A percentile compares a stretch with the other conserved stretches of the same genome.
These are phyloP conservation scores for Eimeria falciformis DNA, from an alignment of 169 alveolate species.

Conservation along the genomic window DNA sequence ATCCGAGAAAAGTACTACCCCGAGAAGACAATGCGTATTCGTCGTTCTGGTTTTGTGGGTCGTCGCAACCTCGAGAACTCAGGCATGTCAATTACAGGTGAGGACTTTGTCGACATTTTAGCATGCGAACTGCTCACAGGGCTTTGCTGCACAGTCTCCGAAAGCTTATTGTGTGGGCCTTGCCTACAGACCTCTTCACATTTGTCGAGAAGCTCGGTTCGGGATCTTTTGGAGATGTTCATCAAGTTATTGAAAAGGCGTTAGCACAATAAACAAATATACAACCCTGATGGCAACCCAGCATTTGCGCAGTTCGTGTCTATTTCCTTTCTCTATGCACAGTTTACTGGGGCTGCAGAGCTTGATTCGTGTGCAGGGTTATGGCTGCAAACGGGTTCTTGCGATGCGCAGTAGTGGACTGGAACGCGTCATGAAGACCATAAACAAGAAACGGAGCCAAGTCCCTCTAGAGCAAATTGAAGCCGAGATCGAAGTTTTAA, in stretches of 20 bases:
- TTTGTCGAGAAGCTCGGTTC: slow-evolving; percentile 81
- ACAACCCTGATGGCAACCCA: background rate
- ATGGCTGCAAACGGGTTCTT: background rate
- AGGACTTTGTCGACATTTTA: background rate
- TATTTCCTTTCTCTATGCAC: background rate
- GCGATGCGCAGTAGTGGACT: slow-evolving; percentile 69
- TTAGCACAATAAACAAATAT: background rate
- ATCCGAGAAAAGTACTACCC: slow-evolving; percentile 84
- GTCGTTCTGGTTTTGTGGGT: slow-evolving; percentile 81
- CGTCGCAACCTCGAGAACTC: slow-evolving; percentile 54
- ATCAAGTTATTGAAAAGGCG: slow-evolving; percentile 79
- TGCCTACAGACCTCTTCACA: slow-evolving; percentile 57
- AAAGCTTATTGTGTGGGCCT: background rate
- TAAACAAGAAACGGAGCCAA: slow-evolving; percentile 78
- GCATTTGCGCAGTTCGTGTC: background rate
- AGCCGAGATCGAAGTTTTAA: slow-evolving; percentile 83
- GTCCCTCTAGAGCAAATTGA: slow-evolving; percentile 80
- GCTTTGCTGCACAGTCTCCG: background rate
- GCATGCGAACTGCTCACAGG: background rate
- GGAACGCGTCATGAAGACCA: slow-evolving; percentile 80
- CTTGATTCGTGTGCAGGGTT: too few relatives aligned
- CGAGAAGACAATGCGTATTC: slow-evolving; percentile 76
- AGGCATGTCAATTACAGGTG: slow-evolving; percentile 41
- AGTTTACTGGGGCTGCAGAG: background rate
- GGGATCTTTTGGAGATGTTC: slow-evolving; percentile 85